Evolutionary conservation across 2,329 filamentous ascomycete genomes (phyloP).

Genomic region (Pseudocercospora ulei): DNA sequence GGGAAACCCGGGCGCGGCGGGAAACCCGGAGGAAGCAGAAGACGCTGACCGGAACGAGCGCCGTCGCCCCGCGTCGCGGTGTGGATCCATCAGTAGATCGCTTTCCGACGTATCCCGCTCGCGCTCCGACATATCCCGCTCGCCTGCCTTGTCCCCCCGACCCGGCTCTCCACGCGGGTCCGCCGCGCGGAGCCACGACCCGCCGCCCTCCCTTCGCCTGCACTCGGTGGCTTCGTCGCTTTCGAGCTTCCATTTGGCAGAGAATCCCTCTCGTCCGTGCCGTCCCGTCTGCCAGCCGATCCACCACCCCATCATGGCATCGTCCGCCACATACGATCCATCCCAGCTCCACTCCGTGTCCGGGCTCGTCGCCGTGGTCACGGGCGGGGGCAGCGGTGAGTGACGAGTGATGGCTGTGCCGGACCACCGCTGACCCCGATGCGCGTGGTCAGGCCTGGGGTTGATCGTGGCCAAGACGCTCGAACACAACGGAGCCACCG

Average conservation of each 20-base stretch:
- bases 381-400: slow-evolving; percentile 21
- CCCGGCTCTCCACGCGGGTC: too few relatives aligned
- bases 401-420: too few relatives aligned
- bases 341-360: slow-evolving; percentile 25
- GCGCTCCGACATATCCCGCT: too few relatives aligned
- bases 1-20: slow-evolving; percentile 28
- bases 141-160: too few relatives aligned
- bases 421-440: too few relatives aligned
- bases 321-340: slow-evolving; percentile 20
- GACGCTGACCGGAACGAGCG: slow-evolving; percentile 6
- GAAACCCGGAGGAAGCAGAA: slow-evolving; percentile 25
- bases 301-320: slow-evolving; percentile 17
- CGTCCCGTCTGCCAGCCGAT: too few relatives aligned
- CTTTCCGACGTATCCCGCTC: not conserved
- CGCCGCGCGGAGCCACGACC: too few relatives aligned
- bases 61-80: not conserved
- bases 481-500: slow-evolving; percentile 37
- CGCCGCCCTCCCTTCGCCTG: too few relatives aligned
- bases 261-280: too few relatives aligned
- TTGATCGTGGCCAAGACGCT: slow-evolving; percentile 37
- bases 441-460: slow-evolving; percentile 30
- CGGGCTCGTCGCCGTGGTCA: slow-evolving; percentile 31
- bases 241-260: too few relatives aligned
- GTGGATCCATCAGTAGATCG: not conserved
- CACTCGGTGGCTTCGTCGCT: too few relatives aligned